Percentiles rank a stretch among this genome's conserved stretches.
Conservation (phyloP, 768 basidiomycete species). For the Psilocybe sp. region DNA sequence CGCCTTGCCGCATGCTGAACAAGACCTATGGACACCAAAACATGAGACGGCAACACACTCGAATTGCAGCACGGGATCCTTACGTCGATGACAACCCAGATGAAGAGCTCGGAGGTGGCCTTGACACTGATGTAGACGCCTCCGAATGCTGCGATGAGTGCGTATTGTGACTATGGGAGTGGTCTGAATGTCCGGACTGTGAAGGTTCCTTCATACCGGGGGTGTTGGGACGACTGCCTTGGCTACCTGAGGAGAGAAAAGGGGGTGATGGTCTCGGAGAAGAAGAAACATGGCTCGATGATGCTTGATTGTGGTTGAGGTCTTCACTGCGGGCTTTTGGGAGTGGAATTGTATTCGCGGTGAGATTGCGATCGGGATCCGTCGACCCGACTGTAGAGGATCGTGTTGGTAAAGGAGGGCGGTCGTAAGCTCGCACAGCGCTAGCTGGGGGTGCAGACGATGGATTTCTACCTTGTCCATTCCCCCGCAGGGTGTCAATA, state of each 20-base stretch:
- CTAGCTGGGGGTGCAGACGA: conserved; percentile 33
- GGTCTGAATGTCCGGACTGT: conserved; percentile 52
- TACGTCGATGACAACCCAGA: conserved; percentile 60
- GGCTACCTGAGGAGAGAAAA: conserved; percentile 39
- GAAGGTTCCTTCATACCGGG: conserved; percentile 49
- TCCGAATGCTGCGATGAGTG: conserved; percentile 55
- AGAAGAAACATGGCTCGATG: conserved; percentile 23
- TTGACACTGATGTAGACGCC: conserved; percentile 42
- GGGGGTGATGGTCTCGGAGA: conserved; percentile 44
- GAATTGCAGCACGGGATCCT: conserved; percentile 27
- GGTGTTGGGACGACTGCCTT: conserved; percentile 55
- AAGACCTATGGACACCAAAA: conserved; percentile 43
- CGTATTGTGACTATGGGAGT: conserved; percentile 44
- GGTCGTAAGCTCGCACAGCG: conserved; percentile 43
- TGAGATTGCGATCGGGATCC: conserved; percentile 51
- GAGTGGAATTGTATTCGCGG: conserved; percentile 25
- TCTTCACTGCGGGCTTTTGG: conserved; percentile 71
- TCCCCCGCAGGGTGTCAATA: conserved; percentile 18
- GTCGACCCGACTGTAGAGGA: conserved; percentile 60
- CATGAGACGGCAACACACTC: neutral
- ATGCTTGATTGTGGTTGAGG: conserved; percentile 50
- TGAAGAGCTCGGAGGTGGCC: conserved; percentile 50
- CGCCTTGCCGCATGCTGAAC: conserved; percentile 72
- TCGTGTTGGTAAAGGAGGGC: conserved; percentile 56
- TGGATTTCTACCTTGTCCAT: conserved; percentile 20